A percentile compares a stretch with the other conserved stretches of the same genome.
phyloP scores from a whole-genome alignment of 208 protist species.

The Lotmaria passim region DNA sequence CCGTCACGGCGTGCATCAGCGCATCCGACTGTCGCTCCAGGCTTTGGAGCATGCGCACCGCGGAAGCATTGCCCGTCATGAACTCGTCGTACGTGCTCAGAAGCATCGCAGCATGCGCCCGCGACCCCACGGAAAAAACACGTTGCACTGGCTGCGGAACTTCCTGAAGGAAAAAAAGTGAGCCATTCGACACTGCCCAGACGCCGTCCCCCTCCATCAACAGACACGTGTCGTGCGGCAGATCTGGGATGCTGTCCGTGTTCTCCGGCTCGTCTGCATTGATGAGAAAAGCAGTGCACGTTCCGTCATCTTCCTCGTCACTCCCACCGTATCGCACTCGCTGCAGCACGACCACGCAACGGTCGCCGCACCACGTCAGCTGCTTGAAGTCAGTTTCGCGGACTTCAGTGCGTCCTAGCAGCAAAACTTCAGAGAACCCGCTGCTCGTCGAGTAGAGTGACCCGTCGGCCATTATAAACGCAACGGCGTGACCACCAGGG shows the following conservation, averaged over 20 bases:
- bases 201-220: conserved; percentile 69
- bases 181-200: conserved; percentile 48
- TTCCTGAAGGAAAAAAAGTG: conserved; percentile 77
- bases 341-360: conserved; percentile 42
- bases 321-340: conserved; percentile 31
- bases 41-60: conserved; percentile 73
- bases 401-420: conserved; percentile 27
- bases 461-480: conserved; percentile 67
- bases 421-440: conserved; percentile 64
- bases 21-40: conserved; percentile 48
- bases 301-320: conserved; percentile 27
- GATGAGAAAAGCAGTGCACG: conserved; percentile 50
- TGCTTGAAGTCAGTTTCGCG: conserved; percentile 34
- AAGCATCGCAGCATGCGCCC: conserved; percentile 61
- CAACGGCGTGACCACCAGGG: conserved; percentile 44
- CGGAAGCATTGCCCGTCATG: conserved; percentile 67
- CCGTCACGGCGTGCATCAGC: conserved; percentile 81
- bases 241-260: conserved; percentile 60
- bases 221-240: conserved; percentile 53
- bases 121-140: conserved; percentile 79
- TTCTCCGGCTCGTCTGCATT: conserved; percentile 53
- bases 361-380: conserved; percentile 64
- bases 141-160: conserved; percentile 48
- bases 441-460: conserved; percentile 61
- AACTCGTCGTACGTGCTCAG: conserved; percentile 80